Percentiles rank a stretch among this genome's conserved stretches.
These are phyloP conservation scores for Berberis vulgaris DNA, from an alignment of 164 flowering plant species.

Conservation along the genomic window DNA sequence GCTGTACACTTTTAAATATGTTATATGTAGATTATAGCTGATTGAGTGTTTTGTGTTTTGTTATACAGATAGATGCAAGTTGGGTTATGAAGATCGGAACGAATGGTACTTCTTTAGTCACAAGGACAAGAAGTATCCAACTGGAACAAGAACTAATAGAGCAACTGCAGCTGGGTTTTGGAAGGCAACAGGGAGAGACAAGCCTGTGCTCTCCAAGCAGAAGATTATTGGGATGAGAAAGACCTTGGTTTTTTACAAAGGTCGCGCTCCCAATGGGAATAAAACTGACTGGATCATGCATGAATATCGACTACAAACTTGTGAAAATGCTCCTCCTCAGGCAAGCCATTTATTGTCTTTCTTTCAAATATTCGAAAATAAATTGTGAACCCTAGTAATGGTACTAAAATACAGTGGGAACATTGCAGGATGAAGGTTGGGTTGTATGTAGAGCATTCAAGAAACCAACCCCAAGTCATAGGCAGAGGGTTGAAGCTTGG, in stretches of 20 bases:
- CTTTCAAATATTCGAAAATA: not conserved
- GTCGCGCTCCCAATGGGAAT: slow-evolving; percentile 73
- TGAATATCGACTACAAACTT: slow-evolving; percentile 61
- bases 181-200: slow-evolving; percentile 86
- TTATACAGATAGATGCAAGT: slow-evolving; percentile 49
- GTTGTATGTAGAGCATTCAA: slow-evolving; percentile 90
- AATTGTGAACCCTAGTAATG: too few relatives aligned
- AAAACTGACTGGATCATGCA: slow-evolving; percentile 87
- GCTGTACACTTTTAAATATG: not conserved
- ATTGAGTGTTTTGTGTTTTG: not conserved
- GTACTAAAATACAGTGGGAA: not conserved
- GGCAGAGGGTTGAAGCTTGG: slow-evolving; percentile 47
- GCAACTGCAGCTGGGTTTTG: slow-evolving; percentile 80
- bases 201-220: slow-evolving; percentile 58
- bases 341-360: slow-evolving; percentile 22
- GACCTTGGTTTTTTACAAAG: slow-evolving; percentile 76
- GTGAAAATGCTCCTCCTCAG: slow-evolving; percentile 59
- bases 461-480: slow-evolving; percentile 59
- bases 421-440: slow-evolving; percentile 90
- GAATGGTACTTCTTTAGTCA: slow-evolving; percentile 89
- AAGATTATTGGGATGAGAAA: slow-evolving; percentile 70
- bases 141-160: slow-evolving; percentile 68
- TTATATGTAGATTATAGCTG: not conserved
- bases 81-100: slow-evolving; percentile 56
- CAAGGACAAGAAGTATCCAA: slow-evolving; percentile 77